Percentiles rank a stretch among this genome's conserved stretches.
Conservation (phyloP, 2,329 filamentous ascomycete species). For the Alternaria triticimaculans region DNA sequence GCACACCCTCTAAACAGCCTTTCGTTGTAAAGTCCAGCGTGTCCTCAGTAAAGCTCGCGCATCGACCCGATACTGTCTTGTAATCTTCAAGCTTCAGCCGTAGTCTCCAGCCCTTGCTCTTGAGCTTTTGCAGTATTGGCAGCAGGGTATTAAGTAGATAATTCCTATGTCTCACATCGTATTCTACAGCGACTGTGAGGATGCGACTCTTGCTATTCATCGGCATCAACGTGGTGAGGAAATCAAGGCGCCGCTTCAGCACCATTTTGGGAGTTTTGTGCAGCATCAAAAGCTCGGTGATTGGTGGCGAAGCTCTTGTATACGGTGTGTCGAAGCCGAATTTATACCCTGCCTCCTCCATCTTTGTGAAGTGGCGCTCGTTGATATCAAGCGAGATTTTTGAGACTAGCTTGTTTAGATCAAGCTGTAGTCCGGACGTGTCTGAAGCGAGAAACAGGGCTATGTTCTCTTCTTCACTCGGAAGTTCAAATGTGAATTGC, state of each 20-base stretch:
- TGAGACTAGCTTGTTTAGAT: not conserved
- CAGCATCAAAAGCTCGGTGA: not conserved
- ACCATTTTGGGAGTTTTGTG: not conserved
- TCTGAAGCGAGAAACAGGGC: not conserved
- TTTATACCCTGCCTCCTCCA: not conserved
- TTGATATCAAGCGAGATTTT: not conserved
- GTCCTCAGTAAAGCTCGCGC: not conserved
- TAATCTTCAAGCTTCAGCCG: not conserved
- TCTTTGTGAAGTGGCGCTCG: not conserved
- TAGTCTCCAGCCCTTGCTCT: not conserved
- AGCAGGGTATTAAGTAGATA: not conserved
- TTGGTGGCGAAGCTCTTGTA: not conserved
- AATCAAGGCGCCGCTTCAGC: not conserved
- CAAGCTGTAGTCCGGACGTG: not conserved
- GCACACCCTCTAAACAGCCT: not conserved
- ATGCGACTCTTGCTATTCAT: not conserved
- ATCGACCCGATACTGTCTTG: not conserved
- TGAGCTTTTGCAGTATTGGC: not conserved
- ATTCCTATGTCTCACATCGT: not conserved
- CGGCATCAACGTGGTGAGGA: not conserved
- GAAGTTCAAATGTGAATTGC: not conserved
- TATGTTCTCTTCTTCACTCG: not conserved
- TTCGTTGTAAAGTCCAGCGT: not conserved
- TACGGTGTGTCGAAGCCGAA: not conserved
- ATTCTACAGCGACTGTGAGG: not conserved